A percentile compares a stretch with the other conserved stretches of the same genome.
Evolutionary conservation across 257 asterid genomes (phyloP).

Genomic region (Solanum pimpinellifolium): DNA sequence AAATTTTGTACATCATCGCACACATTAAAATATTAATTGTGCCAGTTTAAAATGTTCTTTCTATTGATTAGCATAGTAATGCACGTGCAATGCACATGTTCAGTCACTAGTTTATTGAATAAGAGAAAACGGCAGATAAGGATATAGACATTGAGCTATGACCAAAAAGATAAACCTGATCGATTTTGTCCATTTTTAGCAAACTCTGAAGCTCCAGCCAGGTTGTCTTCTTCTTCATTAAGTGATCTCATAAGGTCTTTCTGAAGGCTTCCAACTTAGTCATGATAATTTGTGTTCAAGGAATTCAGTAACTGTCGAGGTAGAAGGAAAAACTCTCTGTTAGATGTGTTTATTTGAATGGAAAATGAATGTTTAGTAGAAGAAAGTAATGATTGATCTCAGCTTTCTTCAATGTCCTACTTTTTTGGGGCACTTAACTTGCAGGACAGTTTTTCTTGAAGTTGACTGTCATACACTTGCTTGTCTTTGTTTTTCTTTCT

Average conservation of each 20-base stretch:
- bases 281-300: background rate
- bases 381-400: background rate
- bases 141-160: background rate
- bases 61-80: background rate
- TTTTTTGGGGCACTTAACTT: background rate
- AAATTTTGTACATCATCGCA: background rate
- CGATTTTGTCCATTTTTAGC: conserved; percentile 9
- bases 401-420: background rate
- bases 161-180: conserved; percentile 23
- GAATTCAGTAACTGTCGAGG: background rate
- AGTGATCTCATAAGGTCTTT: conserved; percentile 81
- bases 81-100: background rate
- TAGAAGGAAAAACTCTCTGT: background rate
- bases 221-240: conserved; percentile 62
- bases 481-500: background rate
- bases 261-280: conserved; percentile 69
- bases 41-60: background rate
- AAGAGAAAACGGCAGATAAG: background rate
- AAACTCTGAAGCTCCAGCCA: conserved; percentile 27
- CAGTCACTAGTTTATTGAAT: background rate
- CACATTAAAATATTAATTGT: background rate
- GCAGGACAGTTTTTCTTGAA: background rate
- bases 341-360: background rate
- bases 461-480: background rate
- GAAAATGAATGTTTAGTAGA: background rate